Base-by-base conservation (phyloP, 2,329 filamentous ascomycete species). In the Fusarium sp. region DNA sequence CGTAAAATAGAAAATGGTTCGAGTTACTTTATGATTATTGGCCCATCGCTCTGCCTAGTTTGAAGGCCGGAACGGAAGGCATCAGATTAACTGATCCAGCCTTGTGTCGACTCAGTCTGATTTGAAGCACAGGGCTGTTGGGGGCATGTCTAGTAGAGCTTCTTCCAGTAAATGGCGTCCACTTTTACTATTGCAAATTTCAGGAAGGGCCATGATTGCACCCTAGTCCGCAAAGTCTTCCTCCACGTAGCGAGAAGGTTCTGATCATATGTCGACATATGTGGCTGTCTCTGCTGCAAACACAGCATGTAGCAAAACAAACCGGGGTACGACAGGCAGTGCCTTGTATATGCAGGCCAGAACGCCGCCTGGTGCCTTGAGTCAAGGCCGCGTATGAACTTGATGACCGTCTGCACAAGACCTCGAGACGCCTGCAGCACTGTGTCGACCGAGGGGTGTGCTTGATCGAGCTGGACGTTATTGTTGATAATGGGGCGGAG, bases 141-240 rank as follows among this genome's bases (percentile, higher is more conserved):
- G 11, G 31, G 5, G 7, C 31, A 9, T 34, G 31, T 34, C 15
- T 59, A 46, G 37, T 34, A 18, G 23, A 62, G 31, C 39, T 62
- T 58, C 54, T 72, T 74, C 71, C 71, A 74, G 44, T 67, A 73
- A 4, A 74, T 54, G 2, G 71, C 71, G 55, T 74, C 71, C 28
- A 74, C 64, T 50, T 74, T 74, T 3, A 73, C 70, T 11, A 71
- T 66, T 1, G 54, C 70, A 41, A 74, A 73, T 1, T 70, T 60
- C 13, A 74, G 47, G 4, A 74, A 40, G 3, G 70, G 68, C 71
- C 71, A 74, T 7, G 70, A 66, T 23, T 62, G 63, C 9, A 70
- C 68, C 23, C 70, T 61, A 23, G 70, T 68, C 3, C 70, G 12
- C 7, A 50, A 18, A 6, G 46, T 50, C 46, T 31, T 50, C 2